Percentiles rank a stretch among this genome's conserved stretches.
These are phyloP conservation scores for Hamamelis virginiana DNA, from an alignment of 164 flowering plant species.

Conservation along the genomic window DNA sequence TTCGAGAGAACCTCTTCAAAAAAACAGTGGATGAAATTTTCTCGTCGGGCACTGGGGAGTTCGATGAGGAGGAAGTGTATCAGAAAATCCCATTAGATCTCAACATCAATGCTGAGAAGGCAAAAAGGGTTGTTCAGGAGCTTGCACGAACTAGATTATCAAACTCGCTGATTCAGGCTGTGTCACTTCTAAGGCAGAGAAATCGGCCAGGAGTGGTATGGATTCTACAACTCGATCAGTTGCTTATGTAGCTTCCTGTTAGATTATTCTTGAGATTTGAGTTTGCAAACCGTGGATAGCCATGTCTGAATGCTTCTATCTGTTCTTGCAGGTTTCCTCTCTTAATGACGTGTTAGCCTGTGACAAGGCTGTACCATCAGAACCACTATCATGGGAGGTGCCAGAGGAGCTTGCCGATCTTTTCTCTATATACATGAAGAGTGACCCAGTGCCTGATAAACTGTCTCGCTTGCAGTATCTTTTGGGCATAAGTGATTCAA, in stretches of 20 bases:
- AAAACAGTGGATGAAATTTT: constrained; percentile 85
- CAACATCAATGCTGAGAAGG: constrained; percentile 66
- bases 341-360: constrained; percentile 91
- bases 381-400: constrained; percentile 81
- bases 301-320: neutral
- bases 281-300: neutral
- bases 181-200: constrained; percentile 74
- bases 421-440: constrained; percentile 54
- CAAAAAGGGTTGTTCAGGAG: constrained; percentile 67
- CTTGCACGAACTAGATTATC: constrained; percentile 70
- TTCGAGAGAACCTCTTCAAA: constrained; percentile 76
- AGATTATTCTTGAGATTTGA: neutral
- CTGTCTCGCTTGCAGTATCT: constrained; percentile 75
- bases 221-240: constrained; percentile 1
- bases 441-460: constrained; percentile 65
- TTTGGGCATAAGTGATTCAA: constrained; percentile 68
- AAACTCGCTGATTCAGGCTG: constrained; percentile 84
- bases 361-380: constrained; percentile 86
- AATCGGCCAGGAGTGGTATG: constrained; percentile 77
- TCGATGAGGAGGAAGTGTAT: constrained; percentile 83
- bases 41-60: constrained; percentile 97
- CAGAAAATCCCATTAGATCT: constrained; percentile 78
- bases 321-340: constrained; percentile 64
- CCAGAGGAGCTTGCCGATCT: constrained; percentile 84
- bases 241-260: neutral